Conservation (phyloP, 371 early-diverging fungal genomes). For the Homolaphlyctis polyrhiza region DNA sequence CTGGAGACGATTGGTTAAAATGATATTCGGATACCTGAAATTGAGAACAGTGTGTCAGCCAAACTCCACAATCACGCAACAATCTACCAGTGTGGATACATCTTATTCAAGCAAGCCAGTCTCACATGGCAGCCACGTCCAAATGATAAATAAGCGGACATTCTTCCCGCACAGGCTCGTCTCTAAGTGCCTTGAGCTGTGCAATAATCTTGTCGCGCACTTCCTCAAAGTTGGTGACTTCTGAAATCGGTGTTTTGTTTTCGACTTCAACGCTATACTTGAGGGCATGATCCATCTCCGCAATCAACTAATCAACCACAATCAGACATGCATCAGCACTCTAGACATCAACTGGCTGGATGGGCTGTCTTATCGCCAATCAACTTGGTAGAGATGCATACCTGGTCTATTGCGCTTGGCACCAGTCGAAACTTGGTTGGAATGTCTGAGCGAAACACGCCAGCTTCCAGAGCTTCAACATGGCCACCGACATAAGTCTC, state of each 20-base stretch:
- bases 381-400: conserved; percentile 18
- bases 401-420: conserved; percentile 68
- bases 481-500: conserved; percentile 99
- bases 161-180: conserved; percentile 68
- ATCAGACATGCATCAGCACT: neutral
- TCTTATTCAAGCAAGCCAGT: too few relatives aligned
- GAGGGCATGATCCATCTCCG: conserved; percentile 87
- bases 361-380: neutral
- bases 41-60: neutral
- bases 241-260: conserved; percentile 59
- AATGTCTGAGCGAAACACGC: conserved; percentile 97
- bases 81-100: too few relatives aligned
- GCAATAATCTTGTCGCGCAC: conserved; percentile 55
- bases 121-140: conserved; percentile 97
- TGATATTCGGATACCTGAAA: conserved; percentile 95
- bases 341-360: neutral
- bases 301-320: conserved; percentile 58
- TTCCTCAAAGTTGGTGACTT: conserved; percentile 75
- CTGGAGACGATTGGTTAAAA: conserved; percentile 98
- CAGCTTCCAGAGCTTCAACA: conserved; percentile 98
- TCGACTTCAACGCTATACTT: conserved; percentile 85
- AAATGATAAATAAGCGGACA: conserved; percentile 96
- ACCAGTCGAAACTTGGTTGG: conserved; percentile 80
- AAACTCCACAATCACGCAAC: too few relatives aligned
- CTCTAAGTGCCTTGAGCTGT: conserved; percentile 61